Base-by-base conservation (phyloP, 192 early-diverging fungal genomes). In the Rhizophlyctis rosea region DNA sequence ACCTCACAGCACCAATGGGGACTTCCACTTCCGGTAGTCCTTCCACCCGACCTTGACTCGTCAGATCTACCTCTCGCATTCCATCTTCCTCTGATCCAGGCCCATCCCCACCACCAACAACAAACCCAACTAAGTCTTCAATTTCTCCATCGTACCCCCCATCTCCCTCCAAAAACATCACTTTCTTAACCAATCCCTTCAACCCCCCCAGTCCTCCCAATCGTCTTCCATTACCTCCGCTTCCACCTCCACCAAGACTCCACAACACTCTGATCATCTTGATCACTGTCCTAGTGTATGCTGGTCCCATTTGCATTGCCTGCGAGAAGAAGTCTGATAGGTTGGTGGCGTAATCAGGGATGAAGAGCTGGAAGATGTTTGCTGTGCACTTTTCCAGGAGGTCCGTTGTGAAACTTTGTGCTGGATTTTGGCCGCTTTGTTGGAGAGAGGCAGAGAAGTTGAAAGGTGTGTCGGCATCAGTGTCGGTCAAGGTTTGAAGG, bases 241-340 rank as follows among this genome's bases (percentile, higher is more conserved):
- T 53, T 24, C 73, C 59, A 16, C 30, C 23, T 0, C 44, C 30
- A 9, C 69, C 59, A 16, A 71, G 57, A 2, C 58, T 55, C 76
- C 76, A 78, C 24, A 75, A 62, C 3, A 74, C 65, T 39, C 59
- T 54, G 14, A 64, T 31, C 72, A 78, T 75, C 32, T 59, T 67
- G 29, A 78, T 35, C 30, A 65, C 62, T 16, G 64, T 61, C 27
- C 60, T 13, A 28, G 29, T 21, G 47, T 76, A 62, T 2, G 32
- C 21, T 1, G 65, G 34, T 13, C 50, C 68, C 31, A 62, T 4
- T 1, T 39, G 39, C 11, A 76, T 54, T 27, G 58, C 50, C 51
- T 61, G 52, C 7, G 54, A 25, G 39, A 65, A 67, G 39, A 69
- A 79, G 5, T 75, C 70, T 24, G 68, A 69, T 11, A 70, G 54